phyloP scores from a whole-genome alignment of 306 rosid species.

The Hippophae tibetana region DNA sequence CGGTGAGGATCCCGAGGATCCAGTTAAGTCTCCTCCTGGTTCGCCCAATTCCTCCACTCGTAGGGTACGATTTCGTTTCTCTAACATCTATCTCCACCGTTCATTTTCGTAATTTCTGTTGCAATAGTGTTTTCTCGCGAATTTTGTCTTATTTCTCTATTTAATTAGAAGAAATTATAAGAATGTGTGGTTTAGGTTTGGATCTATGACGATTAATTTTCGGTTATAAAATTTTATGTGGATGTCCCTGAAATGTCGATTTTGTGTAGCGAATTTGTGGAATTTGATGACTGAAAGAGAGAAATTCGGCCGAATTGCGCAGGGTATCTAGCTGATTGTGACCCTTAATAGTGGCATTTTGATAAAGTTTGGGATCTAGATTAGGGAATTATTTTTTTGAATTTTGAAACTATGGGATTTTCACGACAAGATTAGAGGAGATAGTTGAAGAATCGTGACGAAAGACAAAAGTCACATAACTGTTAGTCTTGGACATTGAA shows the following conservation, averaged over 20 bases:
- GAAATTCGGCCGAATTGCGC: not conserved
- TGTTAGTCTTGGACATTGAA: no score
- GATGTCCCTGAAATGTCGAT: no score
- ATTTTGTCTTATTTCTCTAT: not conserved
- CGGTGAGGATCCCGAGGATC: constrained; percentile 75
- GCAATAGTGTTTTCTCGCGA: not conserved
- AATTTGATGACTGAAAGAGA: not conserved
- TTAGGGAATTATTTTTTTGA: no score
- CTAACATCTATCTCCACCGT: constrained; percentile 5
- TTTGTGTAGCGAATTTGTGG: not conserved
- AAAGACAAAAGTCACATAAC: no score
- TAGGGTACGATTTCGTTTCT: constrained; percentile 33
- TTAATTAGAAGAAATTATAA: no score
- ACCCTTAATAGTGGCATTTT: no score
- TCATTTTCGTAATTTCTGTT: not conserved
- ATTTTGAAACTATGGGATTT: no score
- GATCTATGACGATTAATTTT: not conserved
- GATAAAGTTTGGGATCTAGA: no score
- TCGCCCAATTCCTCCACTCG: constrained; percentile 88
- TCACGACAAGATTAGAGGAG: no score
- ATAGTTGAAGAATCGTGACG: no score
- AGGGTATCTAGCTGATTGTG: not conserved
- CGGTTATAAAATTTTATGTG: no score
- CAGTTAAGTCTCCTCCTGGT: constrained; percentile 60
- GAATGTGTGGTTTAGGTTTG: not conserved